Evolutionary conservation across 768 basidiomycete genomes (phyloP), one percentile per base, ranked within the genome.

Genomic region (Mycena epipterygia): DNA sequence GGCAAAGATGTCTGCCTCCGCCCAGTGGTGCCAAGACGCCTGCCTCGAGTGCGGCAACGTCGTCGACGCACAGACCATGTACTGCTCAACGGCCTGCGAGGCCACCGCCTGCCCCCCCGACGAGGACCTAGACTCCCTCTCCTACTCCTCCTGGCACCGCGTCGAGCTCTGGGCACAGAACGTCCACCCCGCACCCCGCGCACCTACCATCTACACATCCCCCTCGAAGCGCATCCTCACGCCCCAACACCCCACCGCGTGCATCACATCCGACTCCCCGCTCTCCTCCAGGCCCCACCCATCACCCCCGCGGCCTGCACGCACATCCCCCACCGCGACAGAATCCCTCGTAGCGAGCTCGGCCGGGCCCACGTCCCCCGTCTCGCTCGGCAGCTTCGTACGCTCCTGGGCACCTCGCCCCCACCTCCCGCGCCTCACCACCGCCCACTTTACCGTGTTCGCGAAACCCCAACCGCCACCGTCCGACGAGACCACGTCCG

Each of bases 31-130:
- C 23, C 23, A 42, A 3, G 88, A 92, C 83, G 92, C 90, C 90
- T 94, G 92, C 78, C 83, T 93, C 73, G 83, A 84, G 64, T 94
- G 92, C 84, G 84, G 86, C 73, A 84, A 86, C 72, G 87, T 85
- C 73, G 79, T 90, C 71, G 76, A 87, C 32, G 77, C 79, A 5
- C 68, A 77, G 1, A 79, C 79, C 9, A 81, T 84, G 5, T 92
- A 90, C 79, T 92, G 91, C 81, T 90, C 90, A 0, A 37, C 64
- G 0, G 77, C 82, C 19, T 86, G 86, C 75, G 81, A 82, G 64
- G 74, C 78, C 52, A 78, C 76, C 25, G 78, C 82, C 58, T 81
- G 79, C 44, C 29, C 58, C n/a, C 79, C 81, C 55, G 68, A 75
- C 25, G 35, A 57, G 41, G 46, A 58, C 52, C 63, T 67, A n/a